Evolutionary conservation across 371 early-diverging fungal genomes (phyloP).

Genomic region (Apophysomyces elegans): DNA sequence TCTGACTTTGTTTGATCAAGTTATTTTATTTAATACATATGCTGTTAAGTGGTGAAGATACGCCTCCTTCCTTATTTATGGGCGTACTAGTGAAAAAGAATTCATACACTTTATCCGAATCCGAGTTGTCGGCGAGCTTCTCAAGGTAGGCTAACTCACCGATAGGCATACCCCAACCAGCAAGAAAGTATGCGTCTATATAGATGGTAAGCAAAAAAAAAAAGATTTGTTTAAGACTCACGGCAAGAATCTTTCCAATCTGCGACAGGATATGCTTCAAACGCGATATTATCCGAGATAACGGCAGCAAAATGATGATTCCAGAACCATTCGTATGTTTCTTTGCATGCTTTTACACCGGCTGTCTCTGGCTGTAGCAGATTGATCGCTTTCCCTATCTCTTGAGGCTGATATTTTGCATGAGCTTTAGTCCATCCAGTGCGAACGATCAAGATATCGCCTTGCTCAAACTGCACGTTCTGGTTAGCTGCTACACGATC

Average conservation of each 20-base stretch:
- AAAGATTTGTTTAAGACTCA: slow-evolving; percentile 14
- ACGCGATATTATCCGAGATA: slow-evolving; percentile 37
- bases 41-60: slow-evolving; percentile 49
- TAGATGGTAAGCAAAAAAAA: not conserved
- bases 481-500: slow-evolving; percentile 40
- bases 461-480: slow-evolving; percentile 37
- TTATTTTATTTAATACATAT: slow-evolving; percentile 44
- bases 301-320: slow-evolving; percentile 51
- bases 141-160: slow-evolving; percentile 50
- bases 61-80: slow-evolving; percentile 43
- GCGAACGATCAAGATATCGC: slow-evolving; percentile 46
- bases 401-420: slow-evolving; percentile 7
- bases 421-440: slow-evolving; percentile 43
- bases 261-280: slow-evolving; percentile 46
- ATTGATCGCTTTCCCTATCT: slow-evolving; percentile 11
- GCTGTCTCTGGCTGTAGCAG: slow-evolving; percentile 21
- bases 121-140: slow-evolving; percentile 44
- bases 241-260: slow-evolving; percentile 29
- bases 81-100: slow-evolving; percentile 51
- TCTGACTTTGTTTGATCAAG: no score
- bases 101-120: slow-evolving; percentile 35
- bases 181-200: slow-evolving; percentile 40
- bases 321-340: slow-evolving; percentile 50
- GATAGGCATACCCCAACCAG: slow-evolving; percentile 48
- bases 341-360: slow-evolving; percentile 46